Base-by-base conservation (phyloP, 352 stramenopile genomes). In the Phytophthora pini region DNA sequence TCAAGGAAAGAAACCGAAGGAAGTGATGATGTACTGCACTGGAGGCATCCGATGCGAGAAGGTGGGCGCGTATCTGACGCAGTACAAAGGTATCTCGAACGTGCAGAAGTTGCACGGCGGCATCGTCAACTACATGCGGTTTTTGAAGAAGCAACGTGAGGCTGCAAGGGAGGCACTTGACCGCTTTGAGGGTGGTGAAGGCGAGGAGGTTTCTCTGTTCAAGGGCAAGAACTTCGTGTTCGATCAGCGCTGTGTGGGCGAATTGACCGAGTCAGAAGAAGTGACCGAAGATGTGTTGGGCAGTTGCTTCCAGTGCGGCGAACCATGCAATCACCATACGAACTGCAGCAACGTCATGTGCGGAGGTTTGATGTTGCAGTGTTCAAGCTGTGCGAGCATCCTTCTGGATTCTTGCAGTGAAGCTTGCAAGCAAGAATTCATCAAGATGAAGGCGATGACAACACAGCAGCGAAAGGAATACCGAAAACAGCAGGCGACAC, bases 161-260 rank as follows among this genome's bases (percentile, higher is more conserved):
- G 53, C 63, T 45, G 57, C 63, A 17, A 29, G 29, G 22, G 50
- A 52, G 20, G 36, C 53, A 3, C 36, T 38, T 43, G 40, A n/a
- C 46, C 39, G n/a, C 15, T 75, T 34, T 29, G 7, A 26, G 29
- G 24, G 13, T 59, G 38, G 6, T 39, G 31, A 10, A 38, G 36
- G 5, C 15, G 31, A 38, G 7, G 55, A 70, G 15, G n/a, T 58
- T 26, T 74, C 67, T 54, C 46, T 74, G 29, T 74, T 74, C 44
- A 74, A 71, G 45, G 82, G 80, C 22, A 87, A 84, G 55, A 92
- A 88, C 65, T 89, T 89, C 58, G 83, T 92, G 58, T 92, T 89
- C 54, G 80, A 89, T 62, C 83, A 92, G 61, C 83, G 80, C 1
- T 89, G 80, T 53, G 80, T 89, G 22, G 68, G 62, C 3, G 60